Conservation (phyloP, 331 rosid species). For the Dryas integrifolia region DNA sequence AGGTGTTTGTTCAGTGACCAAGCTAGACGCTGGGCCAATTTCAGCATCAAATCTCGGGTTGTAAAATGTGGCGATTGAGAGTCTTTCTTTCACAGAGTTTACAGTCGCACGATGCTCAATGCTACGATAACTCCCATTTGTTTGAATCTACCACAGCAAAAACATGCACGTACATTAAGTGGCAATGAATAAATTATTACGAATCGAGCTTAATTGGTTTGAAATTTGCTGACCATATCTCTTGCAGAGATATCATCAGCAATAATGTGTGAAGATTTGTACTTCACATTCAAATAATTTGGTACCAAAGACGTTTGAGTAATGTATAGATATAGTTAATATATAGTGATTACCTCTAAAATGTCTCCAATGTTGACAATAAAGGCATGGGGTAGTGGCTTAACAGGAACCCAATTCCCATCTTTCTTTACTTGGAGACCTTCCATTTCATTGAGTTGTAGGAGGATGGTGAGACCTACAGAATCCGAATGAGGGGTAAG, state of each 20-base stretch:
- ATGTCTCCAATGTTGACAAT: constrained; percentile 34
- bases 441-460: constrained; percentile 26
- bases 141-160: constrained; percentile 18
- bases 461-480: constrained; percentile 26
- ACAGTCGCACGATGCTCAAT: constrained; percentile 34
- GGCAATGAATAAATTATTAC: no score
- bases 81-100: constrained; percentile 26
- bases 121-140: constrained; percentile 33
- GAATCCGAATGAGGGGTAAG: constrained; percentile 31
- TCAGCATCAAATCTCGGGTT: background rate
- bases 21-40: constrained; percentile 18
- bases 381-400: constrained; percentile 35
- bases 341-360: constrained; percentile 27
- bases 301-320: no score
- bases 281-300: no score
- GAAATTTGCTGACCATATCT: no score
- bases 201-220: no score
- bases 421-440: constrained; percentile 38
- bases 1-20: constrained; percentile 23
- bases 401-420: constrained; percentile 31
- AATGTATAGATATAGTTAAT: no score
- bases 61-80: constrained; percentile 31
- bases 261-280: no score
- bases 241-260: no score
- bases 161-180: no score